Evolutionary conservation across 202 grass and related monocot species (phyloP).

Genomic region (Setaria viridis): DNA sequence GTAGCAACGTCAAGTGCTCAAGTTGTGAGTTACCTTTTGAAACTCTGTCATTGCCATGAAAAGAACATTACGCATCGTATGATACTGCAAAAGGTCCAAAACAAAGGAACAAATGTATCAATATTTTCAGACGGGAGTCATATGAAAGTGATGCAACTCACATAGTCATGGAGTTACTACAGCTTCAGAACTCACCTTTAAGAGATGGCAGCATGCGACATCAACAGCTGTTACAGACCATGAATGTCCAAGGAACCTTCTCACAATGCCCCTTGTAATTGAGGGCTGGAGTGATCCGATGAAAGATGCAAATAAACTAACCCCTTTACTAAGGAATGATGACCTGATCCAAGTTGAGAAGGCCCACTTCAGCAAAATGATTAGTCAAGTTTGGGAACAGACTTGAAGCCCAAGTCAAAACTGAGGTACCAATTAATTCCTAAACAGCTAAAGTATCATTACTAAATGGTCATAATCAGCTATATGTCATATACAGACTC

Average conservation of each 20-base stretch:
- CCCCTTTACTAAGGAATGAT: slow-evolving; percentile 70
- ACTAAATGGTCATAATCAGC: neutral
- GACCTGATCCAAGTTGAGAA: slow-evolving; percentile 61
- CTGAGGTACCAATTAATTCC: neutral
- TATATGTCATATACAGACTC: slow-evolving; percentile 22
- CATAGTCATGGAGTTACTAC: neutral
- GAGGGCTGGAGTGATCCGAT: slow-evolving; percentile 63
- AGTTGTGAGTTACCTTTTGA: slow-evolving; percentile 55
- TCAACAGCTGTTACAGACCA: slow-evolving; percentile 80
- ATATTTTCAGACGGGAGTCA: slow-evolving; percentile 22
- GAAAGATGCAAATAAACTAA: slow-evolving; percentile 71
- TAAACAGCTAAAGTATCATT: neutral
- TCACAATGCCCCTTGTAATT: slow-evolving; percentile 59
- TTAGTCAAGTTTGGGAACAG: neutral
- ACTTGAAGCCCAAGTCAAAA: slow-evolving; percentile 23
- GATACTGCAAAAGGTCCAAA: slow-evolving; percentile 69
- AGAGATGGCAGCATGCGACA: slow-evolving; percentile 75
- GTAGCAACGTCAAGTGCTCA: neutral
- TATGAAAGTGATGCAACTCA: slow-evolving; percentile 9
- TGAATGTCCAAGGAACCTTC: slow-evolving; percentile 70
- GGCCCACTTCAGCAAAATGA: slow-evolving; percentile 8
- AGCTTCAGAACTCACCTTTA: slow-evolving; percentile 60
- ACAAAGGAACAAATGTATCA: slow-evolving; percentile 26
- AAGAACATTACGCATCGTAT: slow-evolving; percentile 85
- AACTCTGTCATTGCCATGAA: slow-evolving; percentile 99